Evolutionary conservation across 345 rosid genomes (phyloP).

Genomic region (Aquilaria malaccensis): DNA sequence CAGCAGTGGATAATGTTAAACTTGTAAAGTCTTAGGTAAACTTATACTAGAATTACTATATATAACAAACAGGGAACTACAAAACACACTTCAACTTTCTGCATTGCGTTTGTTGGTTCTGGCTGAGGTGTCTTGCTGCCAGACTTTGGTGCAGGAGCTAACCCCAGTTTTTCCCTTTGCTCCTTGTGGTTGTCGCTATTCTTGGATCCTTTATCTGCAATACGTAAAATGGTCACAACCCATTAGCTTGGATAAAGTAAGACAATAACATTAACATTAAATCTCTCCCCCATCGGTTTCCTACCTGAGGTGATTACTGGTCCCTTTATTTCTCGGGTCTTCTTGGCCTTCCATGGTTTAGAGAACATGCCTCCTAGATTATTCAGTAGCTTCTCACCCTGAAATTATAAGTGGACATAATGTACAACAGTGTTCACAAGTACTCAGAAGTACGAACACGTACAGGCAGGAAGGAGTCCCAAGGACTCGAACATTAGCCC

Average conservation of each 20-base stretch:
- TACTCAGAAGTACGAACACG: not conserved
- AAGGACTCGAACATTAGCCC: not conserved
- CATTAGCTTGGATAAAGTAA: not conserved
- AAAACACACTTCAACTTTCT: constrained; percentile 73
- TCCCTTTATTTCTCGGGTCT: constrained; percentile 56
- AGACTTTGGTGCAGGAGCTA: constrained; percentile 32
- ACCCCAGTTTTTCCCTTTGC: constrained; percentile 71
- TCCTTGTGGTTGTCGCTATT: constrained; percentile 34
- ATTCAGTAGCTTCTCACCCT: constrained; percentile 93
- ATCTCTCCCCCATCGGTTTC: not conserved
- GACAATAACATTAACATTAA: not conserved
- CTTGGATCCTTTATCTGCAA: constrained; percentile 43
- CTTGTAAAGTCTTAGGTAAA: not conserved
- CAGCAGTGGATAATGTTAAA: not conserved
- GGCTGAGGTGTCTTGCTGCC: constrained; percentile 30
- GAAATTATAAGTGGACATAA: constrained; percentile 12
- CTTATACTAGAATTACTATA: not conserved
- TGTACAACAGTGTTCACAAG: not conserved
- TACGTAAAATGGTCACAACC: not conserved
- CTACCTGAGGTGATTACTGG: constrained; percentile 65
- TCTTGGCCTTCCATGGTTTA: constrained; percentile 92
- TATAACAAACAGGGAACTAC: not conserved
- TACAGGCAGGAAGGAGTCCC: not conserved
- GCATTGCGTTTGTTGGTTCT: constrained; percentile 50
- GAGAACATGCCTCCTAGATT: constrained; percentile 96